Evolutionary conservation across 352 stramenopile genomes (phyloP), one percentile per base, ranked within the genome.

Genomic region (Phytophthora ramorum): DNA sequence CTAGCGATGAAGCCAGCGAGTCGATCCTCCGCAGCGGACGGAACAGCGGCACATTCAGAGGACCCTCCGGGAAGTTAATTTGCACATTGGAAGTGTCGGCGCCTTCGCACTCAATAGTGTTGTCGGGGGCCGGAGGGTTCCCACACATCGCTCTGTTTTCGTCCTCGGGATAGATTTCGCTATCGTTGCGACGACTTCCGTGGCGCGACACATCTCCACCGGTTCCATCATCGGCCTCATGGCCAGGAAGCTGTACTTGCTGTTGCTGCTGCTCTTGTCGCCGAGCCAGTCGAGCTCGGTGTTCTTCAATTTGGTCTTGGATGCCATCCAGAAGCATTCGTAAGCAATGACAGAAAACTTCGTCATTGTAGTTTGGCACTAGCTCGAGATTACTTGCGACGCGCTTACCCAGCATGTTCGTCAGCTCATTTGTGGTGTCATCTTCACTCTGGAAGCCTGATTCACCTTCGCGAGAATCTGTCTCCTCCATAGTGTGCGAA

Each of bases 231-330:
- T 72, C 56, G 55, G 62, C 28, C 55, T 78, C 41, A 69, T 43
- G 62, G 65, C 60, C 65, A 75, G 79, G 43, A 44, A 75, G 37
- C 17, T 59, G 63, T 47, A 44, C 40, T 28, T 76, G 63, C 19
- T 72, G 53, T 14, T 70, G 68, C 34, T 73, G 57, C 10, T 69
- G 66, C 19, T 65, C 17, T 35, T 85, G 68, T 1, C 76, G 81
- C 13, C 83, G 65, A 52, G 70, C 71, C 12, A 84, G 46, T 24
- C 76, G 69, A 16, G 89, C 59, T 17, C 87, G 83, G 28, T 91
- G 83, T 62, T 93, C 82, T 61, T 95, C 85, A 30, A 95, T 92
- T 53, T 92, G 84, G 56, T 93, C 87, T 37, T 91, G 85, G 43
- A 95, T 90, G 10, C 87, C 87, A 44, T 95, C 87, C 10, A 95